These are phyloP conservation scores for Secale cereale DNA, from an alignment of 176 grass and related monocot species.

Conservation along the genomic window DNA sequence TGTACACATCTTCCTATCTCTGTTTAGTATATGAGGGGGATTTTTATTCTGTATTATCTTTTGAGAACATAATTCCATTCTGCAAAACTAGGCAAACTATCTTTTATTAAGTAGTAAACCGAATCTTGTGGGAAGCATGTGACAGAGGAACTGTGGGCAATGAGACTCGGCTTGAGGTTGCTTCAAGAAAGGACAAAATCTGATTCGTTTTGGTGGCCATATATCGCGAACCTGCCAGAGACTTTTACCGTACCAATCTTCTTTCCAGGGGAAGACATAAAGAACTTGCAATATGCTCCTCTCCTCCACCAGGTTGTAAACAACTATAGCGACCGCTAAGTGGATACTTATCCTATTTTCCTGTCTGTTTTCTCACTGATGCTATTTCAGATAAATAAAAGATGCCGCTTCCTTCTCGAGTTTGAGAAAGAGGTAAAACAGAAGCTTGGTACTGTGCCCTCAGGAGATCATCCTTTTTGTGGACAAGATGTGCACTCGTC, in stretches of 20 bases:
- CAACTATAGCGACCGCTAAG: not conserved
- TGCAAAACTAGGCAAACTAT: slow-evolving; percentile 22
- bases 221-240: slow-evolving; percentile 87
- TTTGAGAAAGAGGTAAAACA: slow-evolving; percentile 63
- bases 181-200: slow-evolving; percentile 80
- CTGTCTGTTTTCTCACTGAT: slow-evolving; percentile 21
- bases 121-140: slow-evolving; percentile 55
- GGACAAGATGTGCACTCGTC: slow-evolving; percentile 83
- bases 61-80: slow-evolving; percentile 1
- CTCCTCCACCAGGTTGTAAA: slow-evolving; percentile 76
- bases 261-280: slow-evolving; percentile 81
- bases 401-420: slow-evolving; percentile 79
- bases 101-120: slow-evolving; percentile 43
- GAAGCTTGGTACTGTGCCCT: slow-evolving; percentile 38
- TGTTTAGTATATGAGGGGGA: slow-evolving; percentile 17
- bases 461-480: slow-evolving; percentile 61
- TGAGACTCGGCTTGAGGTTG: slow-evolving; percentile 88
- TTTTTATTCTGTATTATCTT: slow-evolving; percentile 17
- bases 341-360: not conserved
- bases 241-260: slow-evolving; percentile 70
- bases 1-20: not conserved
- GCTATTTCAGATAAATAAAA: slow-evolving; percentile 83
- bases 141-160: slow-evolving; percentile 97
- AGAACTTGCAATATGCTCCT: slow-evolving; percentile 82
- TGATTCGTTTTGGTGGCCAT: slow-evolving; percentile 92